Evolutionary conservation across 1,284 basidiomycete genomes (phyloP).

Genomic region (Ustilago hordei): DNA sequence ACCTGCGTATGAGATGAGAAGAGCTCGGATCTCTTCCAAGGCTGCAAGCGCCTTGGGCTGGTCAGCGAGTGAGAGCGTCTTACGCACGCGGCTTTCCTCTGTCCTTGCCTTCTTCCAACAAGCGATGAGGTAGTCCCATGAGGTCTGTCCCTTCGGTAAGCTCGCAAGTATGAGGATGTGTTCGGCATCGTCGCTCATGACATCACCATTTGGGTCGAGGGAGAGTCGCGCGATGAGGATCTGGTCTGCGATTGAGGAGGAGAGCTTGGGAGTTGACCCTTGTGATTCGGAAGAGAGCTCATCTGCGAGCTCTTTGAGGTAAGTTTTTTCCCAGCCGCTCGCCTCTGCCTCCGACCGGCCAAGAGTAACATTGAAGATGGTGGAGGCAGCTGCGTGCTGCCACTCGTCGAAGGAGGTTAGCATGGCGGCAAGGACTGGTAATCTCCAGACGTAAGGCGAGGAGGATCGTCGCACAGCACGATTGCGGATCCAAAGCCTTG

Average conservation of each 20-base stretch:
- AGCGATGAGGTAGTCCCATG: slow-evolving; percentile 89
- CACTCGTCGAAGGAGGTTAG: slow-evolving; percentile 71
- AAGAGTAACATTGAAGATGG: slow-evolving; percentile 82
- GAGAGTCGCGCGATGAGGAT: slow-evolving; percentile 88
- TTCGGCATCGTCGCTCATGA: slow-evolving; percentile 87
- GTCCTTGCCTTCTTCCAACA: slow-evolving; percentile 79
- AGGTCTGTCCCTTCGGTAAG: slow-evolving; percentile 81
- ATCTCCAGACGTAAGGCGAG: neutral
- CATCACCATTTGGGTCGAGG: slow-evolving; percentile 77
- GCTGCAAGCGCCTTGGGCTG: slow-evolving; percentile 73
- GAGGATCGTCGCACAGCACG: slow-evolving; percentile 4
- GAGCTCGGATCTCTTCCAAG: slow-evolving; percentile 57
- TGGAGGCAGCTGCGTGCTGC: slow-evolving; percentile 79
- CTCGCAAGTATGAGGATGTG: slow-evolving; percentile 82
- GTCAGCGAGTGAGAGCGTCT: slow-evolving; percentile 75
- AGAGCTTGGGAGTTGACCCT: slow-evolving; percentile 36
- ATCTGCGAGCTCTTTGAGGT: slow-evolving; percentile 81
- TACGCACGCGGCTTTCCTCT: slow-evolving; percentile 54
- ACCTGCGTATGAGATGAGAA: slow-evolving; percentile 90
- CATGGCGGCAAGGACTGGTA: slow-evolving; percentile 14
- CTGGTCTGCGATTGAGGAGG: slow-evolving; percentile 76
- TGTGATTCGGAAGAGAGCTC: slow-evolving; percentile 80
- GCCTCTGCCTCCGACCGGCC: slow-evolving; percentile 80
- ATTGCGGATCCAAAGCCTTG: neutral
- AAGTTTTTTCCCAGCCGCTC: slow-evolving; percentile 80